Percentiles rank a stretch among this genome's conserved stretches.
phyloP scores from a whole-genome alignment of 2,329 filamentous ascomycete genomes.

The Dendryphion nanum region DNA sequence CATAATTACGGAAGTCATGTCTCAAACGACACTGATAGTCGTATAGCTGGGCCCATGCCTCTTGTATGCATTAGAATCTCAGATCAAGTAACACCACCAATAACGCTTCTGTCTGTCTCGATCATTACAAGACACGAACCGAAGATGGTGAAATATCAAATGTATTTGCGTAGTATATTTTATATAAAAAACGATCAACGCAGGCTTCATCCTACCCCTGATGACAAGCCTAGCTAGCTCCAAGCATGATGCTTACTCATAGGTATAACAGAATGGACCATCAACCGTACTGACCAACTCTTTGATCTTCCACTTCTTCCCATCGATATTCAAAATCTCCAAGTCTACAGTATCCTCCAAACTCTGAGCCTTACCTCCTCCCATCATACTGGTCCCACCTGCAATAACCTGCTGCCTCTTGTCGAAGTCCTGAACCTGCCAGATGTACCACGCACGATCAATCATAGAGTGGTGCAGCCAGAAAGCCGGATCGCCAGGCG shows the following conservation, averaged over 20 bases:
- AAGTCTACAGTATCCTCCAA: conserved; percentile 39
- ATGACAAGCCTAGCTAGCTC: no score
- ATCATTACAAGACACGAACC: no score
- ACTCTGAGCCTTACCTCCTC: conserved; percentile 17
- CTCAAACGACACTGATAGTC: no score
- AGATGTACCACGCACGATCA: conserved; percentile 50
- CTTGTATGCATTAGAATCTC: no score
- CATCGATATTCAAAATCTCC: conserved; percentile 36
- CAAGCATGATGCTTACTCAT: conserved; percentile 25
- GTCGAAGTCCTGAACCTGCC: conserved; percentile 47
- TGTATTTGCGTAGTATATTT: no score
- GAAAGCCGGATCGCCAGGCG: conserved; percentile 48
- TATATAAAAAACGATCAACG: no score
- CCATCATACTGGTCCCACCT: conserved; percentile 45
- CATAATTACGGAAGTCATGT: no score
- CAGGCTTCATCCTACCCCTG: no score
- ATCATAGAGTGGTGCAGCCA: conserved; percentile 51
- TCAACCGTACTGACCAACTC: conserved; percentile 47
- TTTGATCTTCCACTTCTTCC: conserved; percentile 37
- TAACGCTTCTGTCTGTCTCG: no score
- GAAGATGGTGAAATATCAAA: no score
- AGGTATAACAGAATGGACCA: conserved; percentile 51
- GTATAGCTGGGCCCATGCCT: no score
- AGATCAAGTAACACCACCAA: no score
- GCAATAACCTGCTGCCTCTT: conserved; percentile 43